Conservation (phyloP, 192 early-diverging fungal genomes). For the Coemansia biformis region DNA sequence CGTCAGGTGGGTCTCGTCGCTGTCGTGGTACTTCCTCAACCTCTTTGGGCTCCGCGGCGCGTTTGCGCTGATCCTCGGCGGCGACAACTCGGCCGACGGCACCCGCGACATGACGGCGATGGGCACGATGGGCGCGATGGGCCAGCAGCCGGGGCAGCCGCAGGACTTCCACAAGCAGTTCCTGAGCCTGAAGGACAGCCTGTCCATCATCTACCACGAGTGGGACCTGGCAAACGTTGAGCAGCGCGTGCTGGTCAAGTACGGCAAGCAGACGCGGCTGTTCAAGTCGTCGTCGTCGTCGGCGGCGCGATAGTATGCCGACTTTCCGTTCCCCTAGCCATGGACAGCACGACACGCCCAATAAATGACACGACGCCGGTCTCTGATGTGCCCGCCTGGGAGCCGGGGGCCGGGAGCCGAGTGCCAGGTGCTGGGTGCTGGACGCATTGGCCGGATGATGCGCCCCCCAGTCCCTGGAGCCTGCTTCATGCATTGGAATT, state of each 20-base stretch:
- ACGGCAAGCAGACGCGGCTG: slow-evolving; percentile 53
- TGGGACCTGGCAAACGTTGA: slow-evolving; percentile 80
- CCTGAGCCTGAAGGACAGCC: slow-evolving; percentile 79
- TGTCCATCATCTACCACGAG: slow-evolving; percentile 74
- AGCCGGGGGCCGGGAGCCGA: no score
- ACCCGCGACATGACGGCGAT: slow-evolving; percentile 89
- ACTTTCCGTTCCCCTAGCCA: no score
- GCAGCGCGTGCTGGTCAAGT: slow-evolving; percentile 70
- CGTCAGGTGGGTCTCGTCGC: slow-evolving; percentile 92
- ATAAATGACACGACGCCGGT: no score
- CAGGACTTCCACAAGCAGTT: slow-evolving; percentile 83
- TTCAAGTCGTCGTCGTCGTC: slow-evolving; percentile 42
- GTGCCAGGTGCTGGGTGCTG: no score
- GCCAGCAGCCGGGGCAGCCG: slow-evolving; percentile 70
- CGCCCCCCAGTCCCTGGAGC: no score
- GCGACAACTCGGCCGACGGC: slow-evolving; percentile 81
- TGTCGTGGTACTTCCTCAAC: slow-evolving; percentile 99
- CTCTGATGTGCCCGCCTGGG: no score
- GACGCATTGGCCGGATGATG: no score
- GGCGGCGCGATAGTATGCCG: no score
- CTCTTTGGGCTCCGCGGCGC: slow-evolving; percentile 90
- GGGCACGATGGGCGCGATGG: slow-evolving; percentile 74
- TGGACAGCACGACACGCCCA: no score
- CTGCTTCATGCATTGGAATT: no score
- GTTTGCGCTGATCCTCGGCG: slow-evolving; percentile 87